A percentile compares a stretch with the other conserved stretches of the same genome.
Evolutionary conservation across 1,139 yeast species (phyloP).

Genomic region (Candida gigantensis): DNA sequence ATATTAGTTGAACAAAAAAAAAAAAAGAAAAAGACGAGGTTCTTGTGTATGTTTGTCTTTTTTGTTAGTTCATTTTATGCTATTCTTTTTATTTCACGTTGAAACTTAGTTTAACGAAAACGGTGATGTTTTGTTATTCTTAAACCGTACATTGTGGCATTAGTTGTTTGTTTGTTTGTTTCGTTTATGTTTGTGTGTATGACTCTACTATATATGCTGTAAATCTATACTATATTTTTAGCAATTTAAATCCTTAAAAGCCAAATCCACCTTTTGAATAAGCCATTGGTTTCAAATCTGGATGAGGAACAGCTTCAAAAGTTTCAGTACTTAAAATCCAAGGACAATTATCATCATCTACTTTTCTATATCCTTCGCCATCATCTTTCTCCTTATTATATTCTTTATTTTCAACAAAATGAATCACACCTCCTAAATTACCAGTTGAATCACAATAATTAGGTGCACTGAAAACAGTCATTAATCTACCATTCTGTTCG

Average conservation of each 20-base stretch:
- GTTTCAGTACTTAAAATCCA: slow-evolving; percentile 54
- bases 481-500: slow-evolving; percentile 82
- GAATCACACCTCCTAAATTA: slow-evolving; percentile 85
- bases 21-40: neutral
- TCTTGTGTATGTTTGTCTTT: too few species aligned
- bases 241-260: too few species aligned
- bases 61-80: too few species aligned
- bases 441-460: slow-evolving; percentile 94
- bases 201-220: too few species aligned
- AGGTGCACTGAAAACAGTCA: slow-evolving; percentile 96
- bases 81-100: too few species aligned
- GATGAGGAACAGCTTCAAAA: slow-evolving; percentile 86
- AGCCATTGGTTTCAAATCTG: slow-evolving; percentile 93
- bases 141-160: too few species aligned
- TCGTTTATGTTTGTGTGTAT: too few species aligned
- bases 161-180: too few species aligned
- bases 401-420: slow-evolving; percentile 44
- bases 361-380: slow-evolving; percentile 56
- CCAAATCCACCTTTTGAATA: slow-evolving; percentile 71
- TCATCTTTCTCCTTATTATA: slow-evolving; percentile 35
- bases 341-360: slow-evolving; percentile 45
- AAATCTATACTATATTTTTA: too few species aligned
- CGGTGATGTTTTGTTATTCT: too few species aligned
- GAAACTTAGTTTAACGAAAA: too few species aligned
- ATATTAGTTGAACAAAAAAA: slow-evolving; percentile 55